Evolutionary conservation across 345 rosid genomes (phyloP), one percentile per base, ranked within the genome.

Genomic region (Dipteronia dyeriana): DNA sequence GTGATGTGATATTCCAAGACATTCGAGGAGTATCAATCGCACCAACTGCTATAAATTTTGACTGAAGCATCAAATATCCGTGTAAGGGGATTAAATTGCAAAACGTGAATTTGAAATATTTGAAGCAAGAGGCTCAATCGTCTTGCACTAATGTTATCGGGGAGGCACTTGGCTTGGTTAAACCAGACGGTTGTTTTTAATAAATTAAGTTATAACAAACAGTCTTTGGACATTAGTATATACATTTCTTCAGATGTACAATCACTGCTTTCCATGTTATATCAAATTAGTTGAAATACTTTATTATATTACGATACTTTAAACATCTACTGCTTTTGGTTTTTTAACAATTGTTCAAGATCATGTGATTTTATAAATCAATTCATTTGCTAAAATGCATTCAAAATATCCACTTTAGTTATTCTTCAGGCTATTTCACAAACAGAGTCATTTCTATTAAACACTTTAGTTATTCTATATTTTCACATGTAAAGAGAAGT

Each of bases 21-120:
- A 88, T 88, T 62, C 63, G 63, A 45, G 90, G n/a, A n/a, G 79
- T 81, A 22, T 87, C 89, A 0, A 82, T 87, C 0, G 82, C 89
- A 3, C 20, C 79, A 1, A n/a, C 85, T 2, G 85, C 85, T 2
- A 78, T 88, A 41, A 86, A 81, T 10, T 77, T 85, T 26, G 84
- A 86, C 29, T 88, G 91, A 14, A 88, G 90, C 13, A 25, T 74
- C 1, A 70, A 63, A 9, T 43, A 49, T 71, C 89, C 90, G 4
- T 82, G 89, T 84, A 82, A 56, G 0, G 64, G 79, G 0, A 73
- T 90, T 23, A 79, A 62, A 23, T 20, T 84, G 70, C 72, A 71
- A 2, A 79, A 88, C 31, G 78, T 86, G 0, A 47, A 76, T 57
- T 75, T 88, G 65, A 84, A 71, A 2, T 16, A 82, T 66, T 45